A percentile compares a stretch with the other conserved stretches of the same genome.
Conservation (phyloP, 1,284 basidiomycete genomes). For the Ceratorhiza oryzae-sativae region DNA sequence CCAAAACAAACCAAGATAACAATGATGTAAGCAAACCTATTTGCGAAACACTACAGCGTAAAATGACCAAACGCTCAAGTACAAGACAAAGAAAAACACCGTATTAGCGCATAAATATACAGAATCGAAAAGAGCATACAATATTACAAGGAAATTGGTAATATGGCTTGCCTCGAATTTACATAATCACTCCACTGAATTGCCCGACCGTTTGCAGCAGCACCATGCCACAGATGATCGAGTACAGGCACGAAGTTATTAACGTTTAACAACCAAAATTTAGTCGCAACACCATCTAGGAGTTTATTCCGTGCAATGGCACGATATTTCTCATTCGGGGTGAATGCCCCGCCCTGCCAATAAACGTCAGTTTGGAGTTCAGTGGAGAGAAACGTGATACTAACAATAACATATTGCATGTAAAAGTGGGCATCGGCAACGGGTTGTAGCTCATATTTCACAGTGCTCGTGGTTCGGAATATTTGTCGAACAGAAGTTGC, state of each 20-base stretch:
- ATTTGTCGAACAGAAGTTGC: not conserved
- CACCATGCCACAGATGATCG: constrained; percentile 16
- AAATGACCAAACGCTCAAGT: no score
- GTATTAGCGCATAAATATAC: not conserved
- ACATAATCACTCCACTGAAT: constrained; percentile 2
- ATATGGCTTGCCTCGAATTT: not conserved
- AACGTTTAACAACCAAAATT: not conserved
- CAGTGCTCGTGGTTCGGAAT: not conserved
- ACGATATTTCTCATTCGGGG: constrained; percentile 19
- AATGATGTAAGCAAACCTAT: no score
- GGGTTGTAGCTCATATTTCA: not conserved
- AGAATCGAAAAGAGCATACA: not conserved
- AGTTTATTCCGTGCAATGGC: not conserved
- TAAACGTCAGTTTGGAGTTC: not conserved
- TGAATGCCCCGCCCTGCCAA: constrained; percentile 8
- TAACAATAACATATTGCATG: constrained; percentile 29
- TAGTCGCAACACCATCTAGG: not conserved
- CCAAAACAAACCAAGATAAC: no score
- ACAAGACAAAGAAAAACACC: not conserved
- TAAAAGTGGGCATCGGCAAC: not conserved
- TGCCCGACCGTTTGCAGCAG: not conserved
- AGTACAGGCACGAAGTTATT: constrained; percentile 7
- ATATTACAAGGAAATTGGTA: not conserved
- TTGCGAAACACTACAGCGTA: no score
- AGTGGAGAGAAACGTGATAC: not conserved